Evolutionary conservation across 306 rosid species (phyloP), one percentile per base, ranked within the genome.

Genomic region (Castanea mollissima): DNA sequence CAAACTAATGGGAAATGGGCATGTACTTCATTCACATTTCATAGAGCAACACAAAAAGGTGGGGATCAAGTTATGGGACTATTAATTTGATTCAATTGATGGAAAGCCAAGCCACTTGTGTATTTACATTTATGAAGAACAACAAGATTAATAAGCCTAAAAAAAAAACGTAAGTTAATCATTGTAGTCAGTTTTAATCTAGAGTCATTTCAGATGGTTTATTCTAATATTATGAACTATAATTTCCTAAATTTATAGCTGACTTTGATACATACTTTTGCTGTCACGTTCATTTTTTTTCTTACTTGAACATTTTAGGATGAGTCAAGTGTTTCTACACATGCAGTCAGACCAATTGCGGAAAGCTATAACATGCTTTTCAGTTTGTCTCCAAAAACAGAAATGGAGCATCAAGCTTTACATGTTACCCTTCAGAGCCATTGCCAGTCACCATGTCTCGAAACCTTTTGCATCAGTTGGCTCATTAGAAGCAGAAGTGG

Each of bases 381-480:
- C 87, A 55, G 79, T 83, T 80, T 78, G 74, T 74, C 74, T 83
- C 38, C 87, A 70, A 52, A 86, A 77, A 69, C 84, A 65, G 38
- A 85, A 64, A 20, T 78, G 58, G 73, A 55, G 75, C 78, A 15
- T 44, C 68, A 93, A 85, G 89, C 75, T 86, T 79, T 85, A 81
- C 84, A 75, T 80, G 80, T 59, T 85, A 18, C 90, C 90, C 49
- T 44, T 60, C 59, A 55, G 77, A 62, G 74, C 63, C 52, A 52
- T 83, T 84, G 49, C 85, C 32, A 67, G 56, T 49, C 79, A 49
- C 77, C 63, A 58, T 69, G 71, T 77, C 70, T 71, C 76, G 67
- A 84, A 72, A 75, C 55, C 86, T 69, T 75, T 74, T 58, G 80
- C 79, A 76, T 87, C 89, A 3, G 74, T 84, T 83, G 85, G 86